Percentiles rank a stretch among this genome's conserved stretches.
Evolutionary conservation across 2,329 filamentous ascomycete species (phyloP).

Genomic region (Hymenoscyphus fraxineus): DNA sequence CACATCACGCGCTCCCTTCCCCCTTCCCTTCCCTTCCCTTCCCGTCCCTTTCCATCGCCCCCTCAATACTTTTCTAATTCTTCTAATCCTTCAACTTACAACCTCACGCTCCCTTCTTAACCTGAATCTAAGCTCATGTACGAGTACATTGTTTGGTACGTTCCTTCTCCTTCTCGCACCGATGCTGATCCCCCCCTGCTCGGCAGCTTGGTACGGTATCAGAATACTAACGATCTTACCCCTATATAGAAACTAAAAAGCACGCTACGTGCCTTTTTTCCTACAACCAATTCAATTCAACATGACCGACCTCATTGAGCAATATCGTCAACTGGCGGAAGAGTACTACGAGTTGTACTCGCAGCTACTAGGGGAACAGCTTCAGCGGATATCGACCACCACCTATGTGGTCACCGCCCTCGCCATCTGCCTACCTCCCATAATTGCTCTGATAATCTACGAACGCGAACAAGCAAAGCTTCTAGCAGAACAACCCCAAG

Average conservation of each 20-base stretch:
- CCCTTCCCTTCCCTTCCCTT: constrained; percentile 10
- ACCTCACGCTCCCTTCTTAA: constrained; percentile 9
- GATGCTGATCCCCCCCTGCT: neutral
- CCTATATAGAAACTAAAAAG: constrained; percentile 25
- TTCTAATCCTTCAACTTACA: constrained; percentile 20
- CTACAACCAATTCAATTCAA: constrained; percentile 10
- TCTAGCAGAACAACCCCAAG: constrained; percentile 39
- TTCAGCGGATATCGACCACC: constrained; percentile 31
- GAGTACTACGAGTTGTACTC: constrained; percentile 30
- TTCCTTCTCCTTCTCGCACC: neutral
- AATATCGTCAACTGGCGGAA: constrained; percentile 27
- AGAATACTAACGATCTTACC: constrained; percentile 14
- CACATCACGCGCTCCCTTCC: neutral
- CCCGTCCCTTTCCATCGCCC: constrained; percentile 10
- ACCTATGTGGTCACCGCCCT: constrained; percentile 33
- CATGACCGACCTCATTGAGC: constrained; percentile 28
- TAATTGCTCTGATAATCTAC: constrained; percentile 34
- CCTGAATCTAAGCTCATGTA: constrained; percentile 15
- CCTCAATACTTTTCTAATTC: constrained; percentile 16
- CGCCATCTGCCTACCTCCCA: constrained; percentile 32
- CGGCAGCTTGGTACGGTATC: neutral
- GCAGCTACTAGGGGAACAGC: constrained; percentile 26
- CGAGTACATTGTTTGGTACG: constrained; percentile 30
- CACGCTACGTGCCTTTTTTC: constrained; percentile 26
- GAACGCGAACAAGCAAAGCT: constrained; percentile 32